These are phyloP conservation scores for Kalaharituber pfeilii DNA, from an alignment of 2,329 filamentous ascomycete genomes.

Conservation along the genomic window DNA sequence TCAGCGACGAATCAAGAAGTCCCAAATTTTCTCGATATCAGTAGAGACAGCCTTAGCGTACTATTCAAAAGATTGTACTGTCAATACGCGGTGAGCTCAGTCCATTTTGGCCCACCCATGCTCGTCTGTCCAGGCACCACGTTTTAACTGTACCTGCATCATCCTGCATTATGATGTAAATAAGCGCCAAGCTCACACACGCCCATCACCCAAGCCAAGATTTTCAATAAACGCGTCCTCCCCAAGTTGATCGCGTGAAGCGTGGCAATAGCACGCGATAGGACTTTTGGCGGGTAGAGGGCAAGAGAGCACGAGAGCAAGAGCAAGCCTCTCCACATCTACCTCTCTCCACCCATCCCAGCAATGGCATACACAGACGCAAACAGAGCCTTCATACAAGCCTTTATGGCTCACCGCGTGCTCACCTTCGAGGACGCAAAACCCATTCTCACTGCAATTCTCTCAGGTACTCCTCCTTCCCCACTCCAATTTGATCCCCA, in stretches of 20 bases:
- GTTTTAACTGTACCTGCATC: too few relatives aligned
- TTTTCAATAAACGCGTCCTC: too few relatives aligned
- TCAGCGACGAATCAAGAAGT: conserved; percentile 23
- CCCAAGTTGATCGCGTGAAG: too few relatives aligned
- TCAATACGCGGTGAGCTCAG: conserved; percentile 25
- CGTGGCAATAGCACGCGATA: too few relatives aligned
- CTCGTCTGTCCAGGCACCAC: conserved; percentile 68
- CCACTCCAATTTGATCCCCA: not conserved
- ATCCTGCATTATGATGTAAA: too few relatives aligned
- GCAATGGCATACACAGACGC: too few relatives aligned
- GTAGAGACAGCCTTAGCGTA: not conserved
- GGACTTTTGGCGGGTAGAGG: too few relatives aligned
- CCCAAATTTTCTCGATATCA: conserved; percentile 20
- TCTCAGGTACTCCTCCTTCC: conserved; percentile 32
- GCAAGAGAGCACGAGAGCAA: too few relatives aligned
- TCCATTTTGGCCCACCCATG: conserved; percentile 79
- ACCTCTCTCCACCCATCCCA: too few relatives aligned
- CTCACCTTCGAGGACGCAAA: conserved; percentile 60
- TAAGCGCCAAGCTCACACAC: too few relatives aligned
- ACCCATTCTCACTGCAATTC: conserved; percentile 58
- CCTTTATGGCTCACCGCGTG: conserved; percentile 59
- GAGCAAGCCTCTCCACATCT: too few relatives aligned
- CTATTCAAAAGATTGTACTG: not conserved
- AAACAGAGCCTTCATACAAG: conserved; percentile 81
- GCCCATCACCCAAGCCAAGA: too few relatives aligned